Base-by-base conservation (phyloP, 371 early-diverging fungal genomes). In the Lichtheimia ramosa region DNA sequence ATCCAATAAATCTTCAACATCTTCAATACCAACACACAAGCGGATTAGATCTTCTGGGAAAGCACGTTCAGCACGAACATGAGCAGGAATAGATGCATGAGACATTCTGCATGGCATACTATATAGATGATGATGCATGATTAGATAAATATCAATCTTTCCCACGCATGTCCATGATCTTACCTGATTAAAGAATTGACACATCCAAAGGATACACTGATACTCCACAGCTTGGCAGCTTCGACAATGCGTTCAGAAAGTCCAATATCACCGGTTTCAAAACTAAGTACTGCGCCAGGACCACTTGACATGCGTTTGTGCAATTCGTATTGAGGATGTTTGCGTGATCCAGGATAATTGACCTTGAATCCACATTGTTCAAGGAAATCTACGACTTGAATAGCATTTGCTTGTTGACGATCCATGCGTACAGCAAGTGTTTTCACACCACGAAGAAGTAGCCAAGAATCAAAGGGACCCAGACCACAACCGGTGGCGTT, bases 41-140 rank as follows among this genome's bases (percentile, higher is more conserved):
- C 99, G 88, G 68, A 98, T 94, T 62, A 98, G 70, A 76, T 96
- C 96, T 77, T 97, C 98, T 6, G 96, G 93, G 58, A 98, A 74
- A 5, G 79, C 86, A 20, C 96, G 85, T 64, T 86, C 93, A 65
- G 89, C 86, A 51, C 99, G 85, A 12, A 96, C 84, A 56, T 91
- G 86, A 10, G 91, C 93, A 13, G 97, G 96, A 34, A 98, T 96
- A 57, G 94, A 92, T 27, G 97, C 95, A 64, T 98, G 99, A 0
- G 96, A 94, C 99, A 98, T 98, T 65, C 90, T 83, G 71, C 96
- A 96, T 15, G 97, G 97, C 96, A 97, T 95, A 70, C 95, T 89
- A 69, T 27, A 55, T 43, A 42, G 2, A n/a, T 20, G 14, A 55
- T 10, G 27, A 34, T 8, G 10, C 34, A 34, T 34, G 3, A 34